Percentiles rank a stretch among this genome's conserved stretches.
phyloP scores from a whole-genome alignment of 352 stramenopile genomes.

The Peronosclerospora sorghi region DNA sequence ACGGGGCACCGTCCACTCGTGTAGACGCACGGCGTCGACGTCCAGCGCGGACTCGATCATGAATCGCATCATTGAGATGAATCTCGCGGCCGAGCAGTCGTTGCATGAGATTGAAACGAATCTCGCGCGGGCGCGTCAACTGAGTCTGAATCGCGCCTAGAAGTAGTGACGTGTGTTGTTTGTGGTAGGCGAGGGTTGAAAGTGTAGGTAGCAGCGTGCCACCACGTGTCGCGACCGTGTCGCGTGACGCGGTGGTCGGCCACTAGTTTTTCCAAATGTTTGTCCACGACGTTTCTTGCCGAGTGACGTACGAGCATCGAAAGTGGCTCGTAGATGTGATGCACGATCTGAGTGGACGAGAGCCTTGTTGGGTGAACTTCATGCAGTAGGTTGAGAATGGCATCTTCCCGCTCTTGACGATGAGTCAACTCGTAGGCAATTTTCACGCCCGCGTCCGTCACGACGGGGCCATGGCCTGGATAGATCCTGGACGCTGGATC shows the following conservation, averaged over 20 bases:
- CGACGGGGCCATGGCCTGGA: conserved; percentile 60
- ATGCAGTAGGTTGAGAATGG: conserved; percentile 43
- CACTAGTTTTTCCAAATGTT: conserved; percentile 55
- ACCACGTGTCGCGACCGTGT: conserved; percentile 12
- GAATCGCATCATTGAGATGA: conserved; percentile 65
- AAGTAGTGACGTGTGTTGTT: no score
- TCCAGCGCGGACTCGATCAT: conserved; percentile 45
- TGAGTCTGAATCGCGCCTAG: no score
- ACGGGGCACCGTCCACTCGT: conserved; percentile 5
- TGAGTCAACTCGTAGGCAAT: conserved; percentile 73
- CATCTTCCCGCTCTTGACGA: conserved; percentile 52
- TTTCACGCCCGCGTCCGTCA: conserved; percentile 45
- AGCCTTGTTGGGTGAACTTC: conserved; percentile 5
- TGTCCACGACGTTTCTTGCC: conserved; percentile 40
- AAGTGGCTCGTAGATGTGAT: conserved; percentile 41
- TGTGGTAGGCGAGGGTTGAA: conserved; percentile 6
- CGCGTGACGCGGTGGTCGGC: conserved; percentile 28
- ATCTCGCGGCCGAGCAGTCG: conserved; percentile 59
- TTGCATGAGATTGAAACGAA: conserved; percentile 50
- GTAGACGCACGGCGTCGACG: conserved; percentile 6
- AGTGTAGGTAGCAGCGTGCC: conserved; percentile 23
- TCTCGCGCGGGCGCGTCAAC: conserved; percentile 38
- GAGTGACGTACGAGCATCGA: conserved; percentile 41
- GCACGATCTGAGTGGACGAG: conserved; percentile 37
- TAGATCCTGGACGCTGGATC: conserved; percentile 49